Conservation (phyloP, 2,329 filamentous ascomycete genomes). For the Scytalidium lignicola region DNA sequence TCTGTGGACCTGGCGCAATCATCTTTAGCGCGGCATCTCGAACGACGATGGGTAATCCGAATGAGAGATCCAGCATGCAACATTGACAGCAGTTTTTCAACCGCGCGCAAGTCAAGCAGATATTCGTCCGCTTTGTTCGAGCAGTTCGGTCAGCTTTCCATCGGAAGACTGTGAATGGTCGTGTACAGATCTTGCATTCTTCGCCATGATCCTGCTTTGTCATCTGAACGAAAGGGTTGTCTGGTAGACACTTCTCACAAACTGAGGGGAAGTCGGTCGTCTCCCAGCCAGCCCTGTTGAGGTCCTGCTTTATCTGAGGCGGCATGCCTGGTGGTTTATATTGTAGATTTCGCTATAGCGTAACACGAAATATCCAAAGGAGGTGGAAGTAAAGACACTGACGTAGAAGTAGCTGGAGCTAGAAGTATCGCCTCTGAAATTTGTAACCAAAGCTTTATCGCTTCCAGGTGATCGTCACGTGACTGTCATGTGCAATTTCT, state of each 20-base stretch:
- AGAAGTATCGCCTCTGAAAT: conserved; percentile 1
- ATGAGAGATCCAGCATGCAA: conserved; percentile 97
- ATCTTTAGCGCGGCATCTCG: conserved; percentile 96
- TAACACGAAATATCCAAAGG: not conserved
- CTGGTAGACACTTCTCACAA: conserved; percentile 87
- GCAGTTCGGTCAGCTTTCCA: conserved; percentile 92
- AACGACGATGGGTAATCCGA: conserved; percentile 90
- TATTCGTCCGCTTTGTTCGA: conserved; percentile 88
- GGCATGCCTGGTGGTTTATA: conserved; percentile 51
- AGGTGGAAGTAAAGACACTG: not conserved
- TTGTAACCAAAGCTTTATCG: conserved; percentile 6
- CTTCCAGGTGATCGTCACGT: too few relatives aligned
- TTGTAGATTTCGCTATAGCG: not conserved
- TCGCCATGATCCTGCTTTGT: conserved; percentile 94
- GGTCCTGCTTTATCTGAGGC: conserved; percentile 90
- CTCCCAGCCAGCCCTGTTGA: conserved; percentile 95
- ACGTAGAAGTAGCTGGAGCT: not conserved
- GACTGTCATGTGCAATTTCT: not conserved
- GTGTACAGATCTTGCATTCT: conserved; percentile 68
- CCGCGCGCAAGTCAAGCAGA: conserved; percentile 93
- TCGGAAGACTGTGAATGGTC: conserved; percentile 91
- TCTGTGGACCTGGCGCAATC: conserved; percentile 88
- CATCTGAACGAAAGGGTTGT: conserved; percentile 98
- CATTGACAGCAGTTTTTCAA: conserved; percentile 99
- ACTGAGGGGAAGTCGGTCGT: conserved; percentile 85